Conservation (phyloP, 345 rosid genomes). For the Raphanus sativus region DNA sequence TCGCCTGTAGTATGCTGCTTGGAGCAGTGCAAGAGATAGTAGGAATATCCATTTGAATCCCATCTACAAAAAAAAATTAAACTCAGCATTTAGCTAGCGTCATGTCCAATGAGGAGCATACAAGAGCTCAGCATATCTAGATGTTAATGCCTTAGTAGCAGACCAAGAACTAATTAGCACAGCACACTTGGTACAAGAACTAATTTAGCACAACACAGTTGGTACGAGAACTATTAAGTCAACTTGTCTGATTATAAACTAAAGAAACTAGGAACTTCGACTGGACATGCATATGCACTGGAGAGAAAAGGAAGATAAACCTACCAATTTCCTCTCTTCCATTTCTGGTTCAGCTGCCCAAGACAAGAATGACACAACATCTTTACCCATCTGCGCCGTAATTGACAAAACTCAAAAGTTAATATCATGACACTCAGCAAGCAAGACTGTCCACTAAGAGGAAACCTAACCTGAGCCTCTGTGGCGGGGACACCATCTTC, state of each 20-base stretch:
- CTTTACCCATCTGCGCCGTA: constrained; percentile 91
- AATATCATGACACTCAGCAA: constrained; percentile 5
- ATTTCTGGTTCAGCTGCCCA: constrained; percentile 99
- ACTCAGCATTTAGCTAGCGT: background rate
- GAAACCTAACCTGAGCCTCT: constrained; percentile 84
- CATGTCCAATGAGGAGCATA: background rate
- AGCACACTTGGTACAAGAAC: no score
- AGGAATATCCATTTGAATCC: constrained; percentile 99
- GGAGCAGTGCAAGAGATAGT: constrained; percentile 87
- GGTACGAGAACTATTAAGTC: background rate
- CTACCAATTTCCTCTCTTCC: constrained; percentile 98
- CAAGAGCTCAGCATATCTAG: background rate
- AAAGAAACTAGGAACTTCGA: background rate
- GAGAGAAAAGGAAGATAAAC: constrained; percentile 4
- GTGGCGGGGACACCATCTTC: constrained; percentile 98
- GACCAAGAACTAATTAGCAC: background rate
- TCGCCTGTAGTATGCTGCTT: constrained; percentile 89
- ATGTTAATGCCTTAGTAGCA: background rate
- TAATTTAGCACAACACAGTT: no score
- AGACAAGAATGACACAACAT: constrained; percentile 81
- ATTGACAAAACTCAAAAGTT: constrained; percentile 7
- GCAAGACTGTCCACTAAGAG: background rate
- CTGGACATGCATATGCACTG: background rate
- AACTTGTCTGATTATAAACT: background rate
- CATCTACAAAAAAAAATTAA: constrained; percentile 81